Conservation (phyloP, 1,139 yeast species). For the Pichia cactophila region DNA sequence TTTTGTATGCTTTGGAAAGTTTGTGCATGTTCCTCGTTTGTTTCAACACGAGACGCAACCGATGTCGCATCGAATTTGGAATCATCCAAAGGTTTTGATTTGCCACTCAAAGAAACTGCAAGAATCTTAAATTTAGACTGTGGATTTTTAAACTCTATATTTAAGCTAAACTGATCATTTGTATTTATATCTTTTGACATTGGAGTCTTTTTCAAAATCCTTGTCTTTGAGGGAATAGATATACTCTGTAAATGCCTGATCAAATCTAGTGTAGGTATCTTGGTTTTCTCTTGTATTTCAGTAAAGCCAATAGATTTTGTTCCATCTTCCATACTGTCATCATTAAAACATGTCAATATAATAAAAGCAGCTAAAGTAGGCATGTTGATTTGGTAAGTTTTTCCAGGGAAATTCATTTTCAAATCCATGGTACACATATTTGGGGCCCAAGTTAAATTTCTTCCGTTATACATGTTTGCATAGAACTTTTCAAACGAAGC, state of each 20-base stretch:
- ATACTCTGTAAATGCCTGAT: slow-evolving; percentile 76
- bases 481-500: slow-evolving; percentile 43
- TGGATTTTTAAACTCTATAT: slow-evolving; percentile 65
- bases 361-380: slow-evolving; percentile 76
- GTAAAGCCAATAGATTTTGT: slow-evolving; percentile 38
- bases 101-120: slow-evolving; percentile 45
- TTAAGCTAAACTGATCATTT: slow-evolving; percentile 60
- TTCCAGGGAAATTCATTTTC: slow-evolving; percentile 54
- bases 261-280: slow-evolving; percentile 66
- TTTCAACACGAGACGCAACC: slow-evolving; percentile 29
- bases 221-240: slow-evolving; percentile 75
- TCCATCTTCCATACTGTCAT: slow-evolving; percentile 38
- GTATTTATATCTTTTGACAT: slow-evolving; percentile 63
- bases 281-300: slow-evolving; percentile 60
- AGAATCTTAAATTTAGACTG: slow-evolving; percentile 68
- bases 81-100: slow-evolving; percentile 1
- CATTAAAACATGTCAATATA: slow-evolving; percentile 55
- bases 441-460: slow-evolving; percentile 77
- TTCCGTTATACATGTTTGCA: slow-evolving; percentile 58
- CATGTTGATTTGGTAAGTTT: slow-evolving; percentile 73
- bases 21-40: slow-evolving; percentile 34
- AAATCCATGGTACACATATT: slow-evolving; percentile 78
- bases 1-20: slow-evolving; percentile 37
- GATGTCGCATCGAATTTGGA: slow-evolving; percentile 36
- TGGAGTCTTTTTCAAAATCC: slow-evolving; percentile 66